Evolutionary conservation across 495 filamentous ascomycete species (phyloP).

Genomic region (Penicillium silybi): DNA sequence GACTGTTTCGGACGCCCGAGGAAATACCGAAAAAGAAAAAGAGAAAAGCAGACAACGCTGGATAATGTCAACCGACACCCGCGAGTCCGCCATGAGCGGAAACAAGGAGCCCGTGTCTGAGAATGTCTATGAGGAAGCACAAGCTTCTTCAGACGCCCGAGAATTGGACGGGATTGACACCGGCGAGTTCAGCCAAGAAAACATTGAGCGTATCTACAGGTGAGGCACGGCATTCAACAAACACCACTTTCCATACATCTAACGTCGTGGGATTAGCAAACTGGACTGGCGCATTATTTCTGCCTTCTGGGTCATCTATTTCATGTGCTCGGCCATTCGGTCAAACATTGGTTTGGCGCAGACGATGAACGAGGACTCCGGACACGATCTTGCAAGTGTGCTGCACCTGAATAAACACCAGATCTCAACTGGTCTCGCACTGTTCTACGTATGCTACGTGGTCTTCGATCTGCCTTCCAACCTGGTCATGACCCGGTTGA

Average conservation of each 20-base stretch:
- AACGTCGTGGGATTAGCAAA: slow-evolving; percentile 47
- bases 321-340: slow-evolving; percentile 85
- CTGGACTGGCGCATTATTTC: slow-evolving; percentile 82
- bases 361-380: slow-evolving; percentile 71
- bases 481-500: slow-evolving; percentile 79
- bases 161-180: slow-evolving; percentile 22
- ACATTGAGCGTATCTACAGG: slow-evolving; percentile 44
- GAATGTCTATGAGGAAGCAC: slow-evolving; percentile 26
- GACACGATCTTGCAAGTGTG: slow-evolving; percentile 65
- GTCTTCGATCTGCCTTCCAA: slow-evolving; percentile 87
- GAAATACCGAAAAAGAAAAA: slow-evolving; percentile 1
- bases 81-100: slow-evolving; percentile 4
- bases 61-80: slow-evolving; percentile 13
- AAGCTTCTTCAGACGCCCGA: slow-evolving; percentile 1
- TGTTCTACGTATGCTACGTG: slow-evolving; percentile 91
- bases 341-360: slow-evolving; percentile 88
- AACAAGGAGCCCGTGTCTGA: slow-evolving; percentile 19
- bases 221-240: slow-evolving; percentile 2
- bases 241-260: not conserved
- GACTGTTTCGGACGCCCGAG: not conserved
- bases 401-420: slow-evolving; percentile 66
- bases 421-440: slow-evolving; percentile 74
- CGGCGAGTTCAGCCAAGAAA: slow-evolving; percentile 26
- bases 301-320: slow-evolving; percentile 91
- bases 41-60: not conserved